Percentiles rank a stretch among this genome's conserved stretches.
Conservation (phyloP, 345 rosid species). For the Lagerstroemia speciosa region DNA sequence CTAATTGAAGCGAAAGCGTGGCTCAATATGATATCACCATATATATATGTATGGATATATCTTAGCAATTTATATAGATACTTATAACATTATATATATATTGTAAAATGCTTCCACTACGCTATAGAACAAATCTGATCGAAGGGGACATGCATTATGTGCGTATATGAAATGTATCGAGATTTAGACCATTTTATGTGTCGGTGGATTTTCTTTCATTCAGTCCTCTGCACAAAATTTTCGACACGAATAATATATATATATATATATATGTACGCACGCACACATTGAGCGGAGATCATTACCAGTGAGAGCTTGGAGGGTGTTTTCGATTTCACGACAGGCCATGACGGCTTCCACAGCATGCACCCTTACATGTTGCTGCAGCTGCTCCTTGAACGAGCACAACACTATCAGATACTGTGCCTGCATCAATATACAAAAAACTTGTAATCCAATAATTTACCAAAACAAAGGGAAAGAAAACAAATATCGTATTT, state of each 20-base stretch:
- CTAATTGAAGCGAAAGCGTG: too few species aligned
- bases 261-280: neutral
- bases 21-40: too few species aligned
- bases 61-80: neutral
- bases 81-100: neutral
- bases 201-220: too few species aligned
- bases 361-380: slow-evolving; percentile 96
- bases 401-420: slow-evolving; percentile 83
- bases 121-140: too few species aligned
- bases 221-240: too few species aligned
- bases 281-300: too few species aligned
- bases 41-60: too few species aligned
- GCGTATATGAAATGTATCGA: neutral
- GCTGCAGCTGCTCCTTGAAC: slow-evolving; percentile 97
- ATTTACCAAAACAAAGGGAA: slow-evolving; percentile 3
- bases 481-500: too few species aligned
- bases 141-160: too few species aligned
- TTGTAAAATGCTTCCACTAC: too few species aligned
- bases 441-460: neutral
- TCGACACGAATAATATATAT: too few species aligned
- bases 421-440: slow-evolving; percentile 47
- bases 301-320: slow-evolving; percentile 87
- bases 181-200: neutral
- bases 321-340: slow-evolving; percentile 86
- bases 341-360: slow-evolving; percentile 98